Evolutionary conservation across 148 eudicot genomes (phyloP), one percentile per base, ranked within the genome.

Genomic region (Agrostemma githago): DNA sequence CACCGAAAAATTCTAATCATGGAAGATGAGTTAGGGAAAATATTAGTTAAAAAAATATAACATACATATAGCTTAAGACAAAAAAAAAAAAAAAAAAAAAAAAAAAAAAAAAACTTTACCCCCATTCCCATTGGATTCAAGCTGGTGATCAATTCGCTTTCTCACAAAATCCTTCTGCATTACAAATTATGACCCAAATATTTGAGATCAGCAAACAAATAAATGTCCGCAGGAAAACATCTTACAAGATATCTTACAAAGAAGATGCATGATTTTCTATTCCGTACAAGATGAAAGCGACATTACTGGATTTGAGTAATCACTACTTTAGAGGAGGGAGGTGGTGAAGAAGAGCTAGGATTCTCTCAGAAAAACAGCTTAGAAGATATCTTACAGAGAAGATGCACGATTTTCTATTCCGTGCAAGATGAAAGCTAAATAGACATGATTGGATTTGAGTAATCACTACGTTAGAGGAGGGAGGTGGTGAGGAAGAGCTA

Each of bases 141-240:
- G 80, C 58, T 83, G 96, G 83, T 82, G 84, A 79, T 88, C 90
- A 69, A 84, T 77, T 81, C 92, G 85, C 86, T 86, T 90, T 77
- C 82, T 87, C 59, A 78, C 79, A 72, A 83, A 78, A 83, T 88
- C 96, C 79, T 85, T 92, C 96, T 94, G 88, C 82, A 83, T 76
- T 4, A 70, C 46, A 73, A 48, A 75, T 46, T 34, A 72, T 61
- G 39, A 59, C 16, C 70, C 57, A 26, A 62, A 67, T 51, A 44
- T 37, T 8, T 10, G 72, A 53, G 38, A 70, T 46, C 54, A 70
- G 72, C 72, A 70, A 70, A 53, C 60, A 70, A 42, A 4, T 21
- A 68, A 68, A 14, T 15, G 41, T 56, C 3, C 26, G 37, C 43
- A 44, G 26, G 26, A 15, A 72, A 39, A 42, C 12, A 39, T 20